phyloP scores from a whole-genome alignment of 352 stramenopile genomes.

The Phytopythium montanum region DNA sequence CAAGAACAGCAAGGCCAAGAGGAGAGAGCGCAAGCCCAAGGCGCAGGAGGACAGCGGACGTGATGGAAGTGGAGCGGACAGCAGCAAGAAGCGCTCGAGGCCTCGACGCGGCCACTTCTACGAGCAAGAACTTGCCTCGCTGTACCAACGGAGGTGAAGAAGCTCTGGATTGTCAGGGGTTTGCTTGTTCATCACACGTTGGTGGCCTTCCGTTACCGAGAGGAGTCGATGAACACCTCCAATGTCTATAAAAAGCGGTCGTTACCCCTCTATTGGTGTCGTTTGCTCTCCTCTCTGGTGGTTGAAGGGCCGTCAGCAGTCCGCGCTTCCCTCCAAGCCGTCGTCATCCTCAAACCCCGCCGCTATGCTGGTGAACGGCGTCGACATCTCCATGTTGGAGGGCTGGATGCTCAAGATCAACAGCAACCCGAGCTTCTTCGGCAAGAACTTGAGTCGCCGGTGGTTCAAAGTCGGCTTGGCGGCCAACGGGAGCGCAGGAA shows the following conservation, averaged over 20 bases:
- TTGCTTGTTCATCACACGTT: not conserved
- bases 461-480: conserved; percentile 79
- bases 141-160: conserved; percentile 2
- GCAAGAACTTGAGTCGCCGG: conserved; percentile 64
- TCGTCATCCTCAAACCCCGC: not conserved
- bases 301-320: not conserved
- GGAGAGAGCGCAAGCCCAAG: not conserved
- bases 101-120: conserved; percentile 4
- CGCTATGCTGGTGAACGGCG: conserved; percentile 62
- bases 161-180: too few relatives aligned
- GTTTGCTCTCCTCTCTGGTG: not conserved
- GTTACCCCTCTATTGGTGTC: not conserved
- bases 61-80: not conserved
- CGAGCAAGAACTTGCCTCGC: conserved; percentile 3
- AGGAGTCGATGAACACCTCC: too few relatives aligned
- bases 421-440: conserved; percentile 77
- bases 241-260: conserved; percentile 2
- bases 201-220: not conserved
- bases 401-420: conserved; percentile 88
- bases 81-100: not conserved
- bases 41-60: not conserved
- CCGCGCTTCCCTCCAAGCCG: not conserved
- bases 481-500: conserved; percentile 9
- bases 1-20: conserved; percentile 4
- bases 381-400: conserved; percentile 81